Evolutionary conservation across 805 yeast species (phyloP).

Genomic region (Teunomyces stri): DNA sequence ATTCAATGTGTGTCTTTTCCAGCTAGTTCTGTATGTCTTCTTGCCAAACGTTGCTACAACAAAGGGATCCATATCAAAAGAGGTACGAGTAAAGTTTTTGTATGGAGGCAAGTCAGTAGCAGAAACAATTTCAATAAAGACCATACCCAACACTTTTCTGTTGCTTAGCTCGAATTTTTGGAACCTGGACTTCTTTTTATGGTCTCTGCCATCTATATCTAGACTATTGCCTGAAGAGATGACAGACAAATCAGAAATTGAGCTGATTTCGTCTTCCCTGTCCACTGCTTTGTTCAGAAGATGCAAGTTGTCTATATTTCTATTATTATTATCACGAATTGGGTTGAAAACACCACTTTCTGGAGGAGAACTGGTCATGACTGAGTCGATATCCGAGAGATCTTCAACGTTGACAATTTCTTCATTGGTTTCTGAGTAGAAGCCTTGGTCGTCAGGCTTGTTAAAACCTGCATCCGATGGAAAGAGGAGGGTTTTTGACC

Average conservation of each 20-base stretch:
- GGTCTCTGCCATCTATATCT: neutral
- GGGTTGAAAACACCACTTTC: neutral
- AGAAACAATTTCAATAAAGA: constrained; percentile 71
- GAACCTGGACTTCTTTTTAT: constrained; percentile 13
- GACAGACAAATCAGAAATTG: constrained; percentile 20
- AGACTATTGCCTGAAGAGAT: constrained; percentile 9
- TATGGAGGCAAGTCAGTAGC: constrained; percentile 80
- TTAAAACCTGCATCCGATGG: constrained; percentile 15
- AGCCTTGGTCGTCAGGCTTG: constrained; percentile 39
- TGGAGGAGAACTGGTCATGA: constrained; percentile 5
- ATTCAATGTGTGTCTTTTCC: constrained; percentile 75
- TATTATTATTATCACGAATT: too few relatives aligned
- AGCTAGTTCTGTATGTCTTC: constrained; percentile 80
- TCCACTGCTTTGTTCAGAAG: neutral
- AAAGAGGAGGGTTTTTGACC: constrained; percentile 29
- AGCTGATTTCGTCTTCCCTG: constrained; percentile 15
- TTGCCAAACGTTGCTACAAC: constrained; percentile 89
- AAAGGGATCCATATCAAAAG: constrained; percentile 96
- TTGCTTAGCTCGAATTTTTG: constrained; percentile 36
- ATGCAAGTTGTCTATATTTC: neutral
- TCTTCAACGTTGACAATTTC: constrained; percentile 19
- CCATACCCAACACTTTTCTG: constrained; percentile 58
- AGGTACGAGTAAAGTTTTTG: constrained; percentile 63
- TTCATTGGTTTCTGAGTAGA: constrained; percentile 27
- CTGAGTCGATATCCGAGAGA: constrained; percentile 32